Conservation (phyloP, 805 yeast genomes). For the Starmerella riodocensis region DNA sequence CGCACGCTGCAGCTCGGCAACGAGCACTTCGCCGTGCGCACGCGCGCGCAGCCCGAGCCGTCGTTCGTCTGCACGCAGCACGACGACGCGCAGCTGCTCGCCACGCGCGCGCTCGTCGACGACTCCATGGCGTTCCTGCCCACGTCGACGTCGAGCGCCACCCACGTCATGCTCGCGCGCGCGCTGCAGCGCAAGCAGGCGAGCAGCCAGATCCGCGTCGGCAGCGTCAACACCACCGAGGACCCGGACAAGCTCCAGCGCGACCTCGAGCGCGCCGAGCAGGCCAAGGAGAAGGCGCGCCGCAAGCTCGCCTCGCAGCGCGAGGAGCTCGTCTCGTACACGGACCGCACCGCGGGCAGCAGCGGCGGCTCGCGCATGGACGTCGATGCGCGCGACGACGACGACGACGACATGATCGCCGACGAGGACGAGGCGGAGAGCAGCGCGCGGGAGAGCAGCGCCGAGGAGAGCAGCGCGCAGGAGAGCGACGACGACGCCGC, state of each 20-base stretch:
- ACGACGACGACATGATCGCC: slow-evolving; percentile 12
- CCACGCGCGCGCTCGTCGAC: slow-evolving; percentile 50
- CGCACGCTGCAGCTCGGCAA: slow-evolving; percentile 73
- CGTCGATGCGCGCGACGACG: slow-evolving; percentile 27
- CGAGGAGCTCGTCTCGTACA: slow-evolving; percentile 20
- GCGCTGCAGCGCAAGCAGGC: slow-evolving; percentile 27
- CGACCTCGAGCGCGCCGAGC: slow-evolving; percentile 32
- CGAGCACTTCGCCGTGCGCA: slow-evolving; percentile 65
- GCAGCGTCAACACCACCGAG: slow-evolving; percentile 30
- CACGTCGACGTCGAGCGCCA: slow-evolving; percentile 72
- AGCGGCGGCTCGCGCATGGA: neutral
- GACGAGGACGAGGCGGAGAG: slow-evolving; percentile 16
- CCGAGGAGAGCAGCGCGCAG: slow-evolving; percentile 11
- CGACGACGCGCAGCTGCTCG: slow-evolving; percentile 57
- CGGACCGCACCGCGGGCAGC: slow-evolving; percentile 5
- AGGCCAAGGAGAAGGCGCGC: slow-evolving; percentile 29
- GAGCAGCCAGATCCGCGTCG: slow-evolving; percentile 23
- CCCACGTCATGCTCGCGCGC: slow-evolving; percentile 62
- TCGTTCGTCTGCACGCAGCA: slow-evolving; percentile 59
- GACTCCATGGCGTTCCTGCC: slow-evolving; percentile 70
- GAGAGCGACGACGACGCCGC: slow-evolving; percentile 21
- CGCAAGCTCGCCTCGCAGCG: slow-evolving; percentile 31
- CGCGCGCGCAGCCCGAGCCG: slow-evolving; percentile 35
- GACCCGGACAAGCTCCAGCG: slow-evolving; percentile 36
- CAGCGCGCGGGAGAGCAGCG: slow-evolving; percentile 11